Evolutionary conservation across 2,329 filamentous ascomycete genomes (phyloP), one percentile per base, ranked within the genome.

Genomic region (Leptographium wingfieldii): DNA sequence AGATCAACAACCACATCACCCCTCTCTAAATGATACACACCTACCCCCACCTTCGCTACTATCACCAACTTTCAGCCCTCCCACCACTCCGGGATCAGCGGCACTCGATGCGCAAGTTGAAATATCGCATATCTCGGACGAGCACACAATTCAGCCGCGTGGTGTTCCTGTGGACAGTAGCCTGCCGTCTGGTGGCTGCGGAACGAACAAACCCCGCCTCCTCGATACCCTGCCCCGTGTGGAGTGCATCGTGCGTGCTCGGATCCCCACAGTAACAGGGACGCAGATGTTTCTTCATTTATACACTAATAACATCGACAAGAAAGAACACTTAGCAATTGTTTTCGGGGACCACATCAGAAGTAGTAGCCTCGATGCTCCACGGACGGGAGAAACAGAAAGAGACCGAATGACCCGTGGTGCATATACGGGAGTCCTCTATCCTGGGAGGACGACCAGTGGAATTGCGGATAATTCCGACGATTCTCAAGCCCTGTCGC

Each of bases 251-350:
- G 94, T 97, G 56, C 87, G 94, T 65, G 94, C 94, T 22, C 86
- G 94, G 59, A 99, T 99, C 67, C 94, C 94, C 0, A 97, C 92
- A 3, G 92, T 90, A 2, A 84, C 82, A 0, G 92, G 92, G 3
- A 88, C 91, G 12, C 92, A 99, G 73, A 97, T 99, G 91, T 99
- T 95, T 73, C 74, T 99, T 57, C 92, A 99, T 69, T 78, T 97
- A 0, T 99, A 99, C 74, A 86, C 86, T 64, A 99, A 99, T 73
- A 88, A 88, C 67, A 84, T 90, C 7, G 94, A 99, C 72, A 89
- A 86, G 65, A 99, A 99, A 73, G 94, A 99, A 70, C 94, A 99
- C 71, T 76, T 99, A 57, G 94, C 94, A 22, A 97, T 99, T 69
- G 94, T 99, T 0, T 99, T 99, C 72, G 94, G 94, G 2, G 85